A percentile compares a stretch with the other conserved stretches of the same genome.
Evolutionary conservation across 2,329 filamentous ascomycete species (phyloP).

Genomic region (Hypoxylon sp.): DNA sequence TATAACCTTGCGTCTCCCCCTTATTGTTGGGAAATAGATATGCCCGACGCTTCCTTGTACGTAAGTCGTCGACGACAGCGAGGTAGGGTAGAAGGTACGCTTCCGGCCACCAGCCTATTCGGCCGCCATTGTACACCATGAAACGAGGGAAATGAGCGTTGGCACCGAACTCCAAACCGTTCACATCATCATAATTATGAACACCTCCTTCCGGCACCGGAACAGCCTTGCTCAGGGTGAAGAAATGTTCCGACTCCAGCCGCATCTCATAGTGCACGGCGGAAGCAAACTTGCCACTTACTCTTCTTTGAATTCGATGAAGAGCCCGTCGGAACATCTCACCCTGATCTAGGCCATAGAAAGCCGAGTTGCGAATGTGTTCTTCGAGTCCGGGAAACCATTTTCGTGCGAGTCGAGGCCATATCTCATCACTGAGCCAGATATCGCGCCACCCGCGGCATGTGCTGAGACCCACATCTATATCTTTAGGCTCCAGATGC

Average conservation of each 20-base stretch:
- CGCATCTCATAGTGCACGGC: slow-evolving; percentile 42
- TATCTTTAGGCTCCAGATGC: slow-evolving; percentile 39
- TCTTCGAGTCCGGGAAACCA: slow-evolving; percentile 43
- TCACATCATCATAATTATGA: slow-evolving; percentile 39
- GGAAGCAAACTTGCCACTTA: slow-evolving; percentile 40
- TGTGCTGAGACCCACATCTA: slow-evolving; percentile 36
- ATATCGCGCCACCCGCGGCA: slow-evolving; percentile 38
- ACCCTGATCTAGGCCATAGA: slow-evolving; percentile 18
- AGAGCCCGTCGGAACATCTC: slow-evolving; percentile 40
- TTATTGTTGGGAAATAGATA: slow-evolving; percentile 42
- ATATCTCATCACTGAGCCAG: slow-evolving; percentile 45
- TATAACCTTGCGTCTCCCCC: slow-evolving; percentile 38
- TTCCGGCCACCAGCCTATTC: slow-evolving; percentile 47
- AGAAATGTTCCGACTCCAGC: slow-evolving; percentile 41
- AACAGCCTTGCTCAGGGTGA: slow-evolving; percentile 40
- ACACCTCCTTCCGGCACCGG: slow-evolving; percentile 42
- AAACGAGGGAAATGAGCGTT: slow-evolving; percentile 37
- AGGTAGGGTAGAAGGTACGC: slow-evolving; percentile 43
- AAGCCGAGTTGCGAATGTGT: slow-evolving; percentile 34
- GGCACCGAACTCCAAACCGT: slow-evolving; percentile 34
- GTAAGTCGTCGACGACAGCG: slow-evolving; percentile 45
- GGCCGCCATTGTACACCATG: slow-evolving; percentile 44
- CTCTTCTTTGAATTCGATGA: slow-evolving; percentile 34
- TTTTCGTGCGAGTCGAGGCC: slow-evolving; percentile 42
- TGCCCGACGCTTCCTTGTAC: slow-evolving; percentile 40